phyloP scores from a whole-genome alignment of 169 alveolate genomes.

The Plasmodium gonderi region DNA sequence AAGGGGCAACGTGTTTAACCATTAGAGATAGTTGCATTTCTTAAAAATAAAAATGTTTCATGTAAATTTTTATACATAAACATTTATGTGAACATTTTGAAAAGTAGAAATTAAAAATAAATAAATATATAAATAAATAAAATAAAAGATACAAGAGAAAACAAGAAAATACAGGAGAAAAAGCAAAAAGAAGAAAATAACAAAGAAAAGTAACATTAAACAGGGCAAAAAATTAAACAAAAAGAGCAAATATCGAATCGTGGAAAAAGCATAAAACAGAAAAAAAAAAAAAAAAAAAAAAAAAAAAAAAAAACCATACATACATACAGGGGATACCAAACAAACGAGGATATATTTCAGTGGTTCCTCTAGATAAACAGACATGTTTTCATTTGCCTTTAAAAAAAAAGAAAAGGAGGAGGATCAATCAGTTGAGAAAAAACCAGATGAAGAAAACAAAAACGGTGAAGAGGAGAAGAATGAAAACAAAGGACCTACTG shows the following conservation, averaged over 20 bases:
- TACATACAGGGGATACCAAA: not conserved
- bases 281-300: not conserved
- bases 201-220: not conserved
- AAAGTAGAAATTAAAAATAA: not conserved
- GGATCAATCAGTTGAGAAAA: constrained; percentile 24
- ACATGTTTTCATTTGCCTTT: constrained; percentile 42
- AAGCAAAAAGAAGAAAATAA: not conserved
- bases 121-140: not conserved
- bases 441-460: not conserved
- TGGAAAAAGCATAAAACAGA: not conserved
- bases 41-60: not conserved
- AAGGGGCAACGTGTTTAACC: not conserved
- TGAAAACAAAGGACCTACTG: not conserved
- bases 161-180: not conserved
- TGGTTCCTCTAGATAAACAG: not conserved
- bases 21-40: not conserved
- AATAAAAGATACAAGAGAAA: not conserved
- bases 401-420: constrained; percentile 33
- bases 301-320: not conserved
- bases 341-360: not conserved
- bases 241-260: not conserved
- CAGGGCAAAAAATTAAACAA: not conserved
- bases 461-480: not conserved
- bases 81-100: not conserved
- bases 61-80: not conserved